Evolutionary conservation across 23 red algal species (phyloP).

Genomic region (Gracilaria vermiculophylla): DNA sequence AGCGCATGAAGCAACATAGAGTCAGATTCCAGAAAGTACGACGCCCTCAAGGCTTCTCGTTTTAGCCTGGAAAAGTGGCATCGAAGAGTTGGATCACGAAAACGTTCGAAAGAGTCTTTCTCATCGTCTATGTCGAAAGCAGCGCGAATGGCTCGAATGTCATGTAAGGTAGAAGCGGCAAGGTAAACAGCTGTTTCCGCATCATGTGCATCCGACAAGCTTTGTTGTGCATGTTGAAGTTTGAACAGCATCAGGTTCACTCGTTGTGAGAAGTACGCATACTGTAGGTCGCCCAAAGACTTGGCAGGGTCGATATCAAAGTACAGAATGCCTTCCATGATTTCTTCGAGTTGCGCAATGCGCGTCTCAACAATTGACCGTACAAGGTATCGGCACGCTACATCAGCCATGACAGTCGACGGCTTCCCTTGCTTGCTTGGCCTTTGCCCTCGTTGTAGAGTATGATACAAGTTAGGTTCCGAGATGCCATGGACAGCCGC

Average conservation of each 20-base stretch:
- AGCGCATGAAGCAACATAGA: not conserved
- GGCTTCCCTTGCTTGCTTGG: constrained; percentile 19
- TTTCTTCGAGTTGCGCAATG: constrained; percentile 18
- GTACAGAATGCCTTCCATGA: constrained; percentile 46
- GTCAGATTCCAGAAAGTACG: constrained; percentile 41
- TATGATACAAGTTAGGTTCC: constrained; percentile 52
- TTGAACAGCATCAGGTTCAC: constrained; percentile 60
- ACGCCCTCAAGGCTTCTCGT: constrained; percentile 48
- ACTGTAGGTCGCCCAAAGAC: constrained; percentile 31
- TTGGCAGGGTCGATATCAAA: constrained; percentile 58
- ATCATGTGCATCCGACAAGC: constrained; percentile 31
- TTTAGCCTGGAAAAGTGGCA: constrained; percentile 72
- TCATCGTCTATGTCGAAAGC: constrained; percentile 33
- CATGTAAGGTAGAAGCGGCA: constrained; percentile 33
- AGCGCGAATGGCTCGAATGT: constrained; percentile 38
- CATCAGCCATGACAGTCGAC: constrained; percentile 28
- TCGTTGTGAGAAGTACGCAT: constrained; percentile 51
- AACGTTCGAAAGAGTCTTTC: constrained; percentile 29
- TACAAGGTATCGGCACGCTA: constrained; percentile 24
- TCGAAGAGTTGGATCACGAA: constrained; percentile 48
- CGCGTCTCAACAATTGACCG: constrained; percentile 31
- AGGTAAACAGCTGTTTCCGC: constrained; percentile 40
- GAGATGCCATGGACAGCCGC: constrained; percentile 53
- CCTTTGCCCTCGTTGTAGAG: not conserved
- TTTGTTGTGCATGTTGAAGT: constrained; percentile 32